phyloP scores from a whole-genome alignment of 371 early-diverging fungal species.

The Mortierella sp. region DNA sequence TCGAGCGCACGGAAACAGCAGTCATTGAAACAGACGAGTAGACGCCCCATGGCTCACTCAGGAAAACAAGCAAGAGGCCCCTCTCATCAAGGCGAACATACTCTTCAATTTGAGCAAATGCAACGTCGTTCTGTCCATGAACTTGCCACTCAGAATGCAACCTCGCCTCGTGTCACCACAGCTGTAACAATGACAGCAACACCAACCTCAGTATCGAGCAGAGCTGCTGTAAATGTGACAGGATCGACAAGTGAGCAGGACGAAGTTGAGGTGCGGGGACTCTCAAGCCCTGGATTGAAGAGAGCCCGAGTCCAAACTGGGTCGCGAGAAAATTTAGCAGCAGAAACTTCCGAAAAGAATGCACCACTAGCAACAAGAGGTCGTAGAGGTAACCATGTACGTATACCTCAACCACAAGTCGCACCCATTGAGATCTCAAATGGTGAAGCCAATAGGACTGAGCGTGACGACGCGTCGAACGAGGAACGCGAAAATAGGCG shows the following conservation, averaged over 20 bases:
- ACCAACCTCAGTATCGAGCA: constrained; percentile 11
- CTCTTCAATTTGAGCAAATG: constrained; percentile 2
- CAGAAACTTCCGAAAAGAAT: neutral
- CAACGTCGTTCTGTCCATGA: constrained; percentile 8
- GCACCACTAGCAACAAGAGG: neutral
- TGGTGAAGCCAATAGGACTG: neutral
- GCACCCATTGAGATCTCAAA: neutral
- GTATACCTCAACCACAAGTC: neutral
- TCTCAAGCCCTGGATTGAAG: constrained; percentile 24
- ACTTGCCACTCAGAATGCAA: neutral
- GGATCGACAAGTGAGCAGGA: constrained; percentile 26
- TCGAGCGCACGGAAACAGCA: constrained; percentile 2
- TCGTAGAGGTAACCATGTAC: neutral
- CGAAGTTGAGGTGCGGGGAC: neutral
- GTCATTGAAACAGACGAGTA: neutral
- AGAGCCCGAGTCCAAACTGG: constrained; percentile 20
- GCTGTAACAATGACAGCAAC: constrained; percentile 26
- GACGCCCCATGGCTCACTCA: constrained; percentile 22
- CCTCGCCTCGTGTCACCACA: constrained; percentile 38
- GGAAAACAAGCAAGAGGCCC: constrained; percentile 28
- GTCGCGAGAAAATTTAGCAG: neutral
- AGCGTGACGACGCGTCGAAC: constrained; percentile 10
- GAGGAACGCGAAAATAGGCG: constrained; percentile 16
- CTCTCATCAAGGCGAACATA: constrained; percentile 13
- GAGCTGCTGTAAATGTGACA: neutral